Conservation (phyloP, 2,329 filamentous ascomycete species). For the Bimuria novae-zelandiae region DNA sequence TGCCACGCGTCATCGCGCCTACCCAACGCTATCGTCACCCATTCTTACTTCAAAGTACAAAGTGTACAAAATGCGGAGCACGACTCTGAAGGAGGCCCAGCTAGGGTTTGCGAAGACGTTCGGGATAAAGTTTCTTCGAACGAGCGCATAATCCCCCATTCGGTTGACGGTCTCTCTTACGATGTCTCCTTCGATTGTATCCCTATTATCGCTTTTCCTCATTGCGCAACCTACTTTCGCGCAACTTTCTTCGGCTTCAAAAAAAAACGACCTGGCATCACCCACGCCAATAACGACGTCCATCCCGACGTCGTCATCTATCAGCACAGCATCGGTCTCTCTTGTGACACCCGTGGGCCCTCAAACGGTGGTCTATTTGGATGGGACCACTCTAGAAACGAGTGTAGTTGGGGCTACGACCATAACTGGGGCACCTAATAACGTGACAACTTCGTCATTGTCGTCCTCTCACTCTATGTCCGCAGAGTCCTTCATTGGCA, state of each 20-base stretch:
- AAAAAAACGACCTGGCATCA: slow-evolving; percentile 3
- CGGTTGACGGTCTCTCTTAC: neutral
- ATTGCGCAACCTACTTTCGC: neutral
- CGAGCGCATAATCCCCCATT: neutral
- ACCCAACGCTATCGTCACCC: slow-evolving; percentile 1
- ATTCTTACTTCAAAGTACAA: neutral
- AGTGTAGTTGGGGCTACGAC: slow-evolving; percentile 1
- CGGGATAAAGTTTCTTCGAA: neutral
- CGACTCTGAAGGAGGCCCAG: neutral
- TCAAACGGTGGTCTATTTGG: neutral
- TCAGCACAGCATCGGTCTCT: slow-evolving; percentile 10
- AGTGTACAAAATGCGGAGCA: neutral
- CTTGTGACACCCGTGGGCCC: neutral
- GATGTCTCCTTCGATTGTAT: neutral
- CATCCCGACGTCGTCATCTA: neutral
- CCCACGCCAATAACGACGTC: neutral
- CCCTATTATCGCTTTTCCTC: neutral
- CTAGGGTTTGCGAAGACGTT: neutral
- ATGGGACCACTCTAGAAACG: slow-evolving; percentile 1
- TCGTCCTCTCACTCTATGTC: slow-evolving; percentile 17
- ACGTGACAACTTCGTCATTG: slow-evolving; percentile 1
- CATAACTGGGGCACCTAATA: neutral
- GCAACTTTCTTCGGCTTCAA: neutral
- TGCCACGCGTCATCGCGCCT: slow-evolving; percentile 4
- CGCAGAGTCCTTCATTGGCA: slow-evolving; percentile 21